Percentiles rank a stretch among this genome's conserved stretches.
Evolutionary conservation across 2,329 filamentous ascomycete species (phyloP).

Genomic region (Alternaria ethzedia): DNA sequence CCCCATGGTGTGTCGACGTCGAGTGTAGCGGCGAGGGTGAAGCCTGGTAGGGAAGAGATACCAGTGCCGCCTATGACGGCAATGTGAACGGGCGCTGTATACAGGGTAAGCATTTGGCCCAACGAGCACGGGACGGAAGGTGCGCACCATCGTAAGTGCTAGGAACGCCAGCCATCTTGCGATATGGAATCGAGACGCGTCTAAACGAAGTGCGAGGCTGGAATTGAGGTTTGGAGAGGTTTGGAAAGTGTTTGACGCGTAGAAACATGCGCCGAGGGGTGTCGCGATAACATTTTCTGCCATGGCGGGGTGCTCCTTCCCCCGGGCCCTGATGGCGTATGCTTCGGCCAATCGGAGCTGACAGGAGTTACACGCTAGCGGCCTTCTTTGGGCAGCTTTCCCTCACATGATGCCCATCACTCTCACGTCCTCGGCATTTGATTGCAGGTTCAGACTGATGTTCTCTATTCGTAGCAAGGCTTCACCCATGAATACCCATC

Average conservation of each 20-base stretch:
- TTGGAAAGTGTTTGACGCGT: slow-evolving; percentile 11
- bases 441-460: neutral
- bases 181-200: slow-evolving; percentile 31
- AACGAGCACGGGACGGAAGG: neutral
- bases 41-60: slow-evolving; percentile 84
- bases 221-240: neutral
- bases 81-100: slow-evolving; percentile 56
- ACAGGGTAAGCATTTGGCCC: slow-evolving; percentile 8
- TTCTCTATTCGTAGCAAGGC: neutral
- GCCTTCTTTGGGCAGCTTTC: neutral
- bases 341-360: slow-evolving; percentile 14
- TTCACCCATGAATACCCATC: slow-evolving; percentile 5
- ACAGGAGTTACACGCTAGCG: neutral
- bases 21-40: slow-evolving; percentile 81
- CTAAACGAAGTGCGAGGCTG: slow-evolving; percentile 6
- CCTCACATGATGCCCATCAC: too few species aligned
- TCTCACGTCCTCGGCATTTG: too few species aligned
- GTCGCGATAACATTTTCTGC: slow-evolving; percentile 28
- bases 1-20: slow-evolving; percentile 89
- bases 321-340: slow-evolving; percentile 33
- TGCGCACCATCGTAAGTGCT: slow-evolving; percentile 40
- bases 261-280: slow-evolving; percentile 25
- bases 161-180: slow-evolving; percentile 44
- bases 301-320: slow-evolving; percentile 26
- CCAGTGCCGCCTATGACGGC: slow-evolving; percentile 76